phyloP scores from a whole-genome alignment of 116 monocot species.

The Posidonia oceanica region DNA sequence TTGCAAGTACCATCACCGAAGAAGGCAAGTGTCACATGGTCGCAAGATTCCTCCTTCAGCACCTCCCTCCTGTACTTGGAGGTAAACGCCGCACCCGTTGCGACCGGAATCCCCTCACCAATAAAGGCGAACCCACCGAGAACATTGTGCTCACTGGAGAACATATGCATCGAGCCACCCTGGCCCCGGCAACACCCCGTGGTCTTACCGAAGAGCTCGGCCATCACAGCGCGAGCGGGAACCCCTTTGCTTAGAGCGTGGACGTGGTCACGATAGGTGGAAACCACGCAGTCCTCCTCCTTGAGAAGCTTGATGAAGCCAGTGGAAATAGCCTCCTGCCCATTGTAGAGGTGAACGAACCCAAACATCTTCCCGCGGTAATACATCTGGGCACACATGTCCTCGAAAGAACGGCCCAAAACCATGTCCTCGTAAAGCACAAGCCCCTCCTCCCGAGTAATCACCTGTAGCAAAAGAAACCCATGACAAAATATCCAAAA shows the following conservation, averaged over 20 bases:
- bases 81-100: conserved; percentile 79
- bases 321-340: conserved; percentile 82
- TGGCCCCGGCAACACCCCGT: conserved; percentile 98
- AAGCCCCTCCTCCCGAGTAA: conserved; percentile 42
- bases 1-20: conserved; percentile 93
- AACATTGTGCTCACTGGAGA: conserved; percentile 58
- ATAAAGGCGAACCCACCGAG: conserved; percentile 93
- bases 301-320: conserved; percentile 66
- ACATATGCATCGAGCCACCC: conserved; percentile 99
- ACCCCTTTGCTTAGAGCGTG: conserved; percentile 90
- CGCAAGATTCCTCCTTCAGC: conserved; percentile 30
- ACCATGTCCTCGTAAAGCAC: conserved; percentile 91
- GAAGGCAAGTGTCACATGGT: conserved; percentile 65
- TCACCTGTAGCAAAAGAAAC: conserved; percentile 12
- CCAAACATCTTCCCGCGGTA: conserved; percentile 95
- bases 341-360: conserved; percentile 90
- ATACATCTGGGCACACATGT: conserved; percentile 98
- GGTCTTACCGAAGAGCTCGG: conserved; percentile 85
- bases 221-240: conserved; percentile 60
- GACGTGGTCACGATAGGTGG: conserved; percentile 86
- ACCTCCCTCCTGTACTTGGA: conserved; percentile 79
- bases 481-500: too few species aligned
- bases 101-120: conserved; percentile 91
- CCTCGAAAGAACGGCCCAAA: conserved; percentile 66
- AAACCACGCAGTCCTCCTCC: conserved; percentile 46